Conservation (phyloP, 2,329 filamentous ascomycete genomes). For the Fusarium staphyleae region DNA sequence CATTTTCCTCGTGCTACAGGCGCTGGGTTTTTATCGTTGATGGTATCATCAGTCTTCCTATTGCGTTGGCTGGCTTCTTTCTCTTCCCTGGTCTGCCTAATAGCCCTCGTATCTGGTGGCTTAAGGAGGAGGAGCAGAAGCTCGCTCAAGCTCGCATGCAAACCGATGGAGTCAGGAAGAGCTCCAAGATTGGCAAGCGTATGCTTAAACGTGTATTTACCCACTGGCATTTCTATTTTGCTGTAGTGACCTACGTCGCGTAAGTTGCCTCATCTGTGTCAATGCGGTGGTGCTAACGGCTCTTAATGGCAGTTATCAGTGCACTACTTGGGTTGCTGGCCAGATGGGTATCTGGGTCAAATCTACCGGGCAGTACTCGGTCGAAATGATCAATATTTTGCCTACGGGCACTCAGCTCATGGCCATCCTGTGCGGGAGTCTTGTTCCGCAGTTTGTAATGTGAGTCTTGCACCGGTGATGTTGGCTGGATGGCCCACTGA, state of each 20-base stretch:
- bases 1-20: constrained; percentile 3
- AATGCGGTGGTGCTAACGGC: not conserved
- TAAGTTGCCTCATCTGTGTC: not conserved
- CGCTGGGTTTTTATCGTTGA: constrained; percentile 49
- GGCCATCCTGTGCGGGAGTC: constrained; percentile 38
- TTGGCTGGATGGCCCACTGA: not conserved
- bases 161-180: constrained; percentile 32
- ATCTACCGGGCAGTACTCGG: constrained; percentile 23
- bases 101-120: constrained; percentile 39
- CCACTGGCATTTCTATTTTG: constrained; percentile 42
- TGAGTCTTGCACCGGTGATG: not conserved
- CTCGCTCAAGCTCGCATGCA: constrained; percentile 38
- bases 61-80: constrained; percentile 41
- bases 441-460: constrained; percentile 35
- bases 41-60: constrained; percentile 44
- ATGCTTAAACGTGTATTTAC: constrained; percentile 40
- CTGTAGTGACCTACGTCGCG: constrained; percentile 34
- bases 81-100: constrained; percentile 41
- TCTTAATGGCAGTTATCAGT: constrained; percentile 22
- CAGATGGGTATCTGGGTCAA: constrained; percentile 43
- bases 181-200: constrained; percentile 34
- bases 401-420: constrained; percentile 38
- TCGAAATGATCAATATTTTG: constrained; percentile 39
- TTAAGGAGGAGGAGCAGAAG: constrained; percentile 35
- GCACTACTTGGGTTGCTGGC: constrained; percentile 32